Evolutionary conservation across 805 yeast genomes (phyloP).

Genomic region (Brettanomyces sp.): DNA sequence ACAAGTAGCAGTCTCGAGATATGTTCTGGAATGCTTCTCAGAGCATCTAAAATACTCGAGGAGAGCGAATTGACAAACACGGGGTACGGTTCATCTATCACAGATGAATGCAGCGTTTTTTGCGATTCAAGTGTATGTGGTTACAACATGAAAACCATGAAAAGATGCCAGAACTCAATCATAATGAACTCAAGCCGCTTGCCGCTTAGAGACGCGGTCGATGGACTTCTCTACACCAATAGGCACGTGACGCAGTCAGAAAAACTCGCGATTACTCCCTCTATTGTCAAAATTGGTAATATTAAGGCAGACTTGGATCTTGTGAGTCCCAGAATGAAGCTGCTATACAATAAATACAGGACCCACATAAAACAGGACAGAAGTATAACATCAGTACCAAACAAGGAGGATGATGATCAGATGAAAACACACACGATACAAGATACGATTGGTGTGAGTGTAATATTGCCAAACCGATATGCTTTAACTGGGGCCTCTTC

Average conservation of each 20-base stretch:
- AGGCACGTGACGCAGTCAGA: too few relatives aligned
- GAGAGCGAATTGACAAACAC: slow-evolving; percentile 35
- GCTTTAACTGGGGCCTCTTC: slow-evolving; percentile 32
- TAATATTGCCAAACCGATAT: slow-evolving; percentile 9
- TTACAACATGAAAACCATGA: slow-evolving; percentile 5
- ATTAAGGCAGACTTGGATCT: slow-evolving; percentile 3
- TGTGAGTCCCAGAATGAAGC: slow-evolving; percentile 8
- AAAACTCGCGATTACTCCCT: slow-evolving; percentile 22
- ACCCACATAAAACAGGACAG: background rate
- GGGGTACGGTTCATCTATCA: slow-evolving; percentile 39
- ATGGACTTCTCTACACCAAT: slow-evolving; percentile 11
- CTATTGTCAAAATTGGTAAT: slow-evolving; percentile 19
- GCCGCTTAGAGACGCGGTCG: slow-evolving; percentile 26
- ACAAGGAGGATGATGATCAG: background rate
- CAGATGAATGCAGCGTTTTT: slow-evolving; percentile 30
- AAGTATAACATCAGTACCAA: background rate
- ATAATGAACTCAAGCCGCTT: slow-evolving; percentile 7
- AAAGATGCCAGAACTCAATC: slow-evolving; percentile 12
- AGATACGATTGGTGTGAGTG: slow-evolving; percentile 39
- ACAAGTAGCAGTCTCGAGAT: too few relatives aligned
- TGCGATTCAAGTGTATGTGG: slow-evolving; percentile 35
- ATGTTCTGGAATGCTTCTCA: slow-evolving; percentile 1
- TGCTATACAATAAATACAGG: slow-evolving; percentile 5
- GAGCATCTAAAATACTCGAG: slow-evolving; percentile 19
- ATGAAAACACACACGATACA: slow-evolving; percentile 3